Base-by-base conservation (phyloP, 23 red algal species). In the Agarophyton chilense region DNA sequence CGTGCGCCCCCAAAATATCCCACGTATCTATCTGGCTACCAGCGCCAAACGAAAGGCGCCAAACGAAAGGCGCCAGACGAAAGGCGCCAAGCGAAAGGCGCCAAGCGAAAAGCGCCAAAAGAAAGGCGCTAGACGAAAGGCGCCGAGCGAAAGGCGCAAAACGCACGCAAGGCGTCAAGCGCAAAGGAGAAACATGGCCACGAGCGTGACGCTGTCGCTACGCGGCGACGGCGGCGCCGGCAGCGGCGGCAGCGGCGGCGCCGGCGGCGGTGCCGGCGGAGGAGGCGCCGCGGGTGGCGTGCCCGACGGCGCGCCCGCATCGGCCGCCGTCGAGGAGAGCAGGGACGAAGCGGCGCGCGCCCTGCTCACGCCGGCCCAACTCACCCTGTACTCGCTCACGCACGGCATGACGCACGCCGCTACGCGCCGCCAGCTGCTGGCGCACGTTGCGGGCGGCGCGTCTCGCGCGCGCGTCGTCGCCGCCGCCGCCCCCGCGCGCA, bases 281-380 rank as follows among this genome's bases (percentile, higher is more conserved):
- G 44, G 44, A 12, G 44, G 44, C 44, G 44, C 6, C 44, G 44
- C 7, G 7, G 44, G 44, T 12, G 44, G 12, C 44, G 44, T 6
- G 7, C 7, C 44, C 44, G 44, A 47, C 44, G 44, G 44, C 44
- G 44, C 44, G n/a, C 50, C 50, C 50, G 50, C 18, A 18, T 18
- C 50, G 50, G 50, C n/a, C n/a, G n/a, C 3, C 22, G 13, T 14
- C 12, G 81, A 70, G 42, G 40, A 85, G 38, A 31, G 21, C 17
- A 38, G 58, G 31, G 80, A 87, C 55, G 64, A 87, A 22, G 82
- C 82, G 38, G 66, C 66, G n/a, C 82, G 82, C 67, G 51, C 64
- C 33, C 26, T 87, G 45, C 62, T 87, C 18, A 50, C 28, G 44
- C 22, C 61, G 13, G 44, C 64, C 10, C 60, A 18, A 5, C 28